Evolutionary conservation across 495 filamentous ascomycete genomes (phyloP).

Genomic region (Penicillium simplicissimum): DNA sequence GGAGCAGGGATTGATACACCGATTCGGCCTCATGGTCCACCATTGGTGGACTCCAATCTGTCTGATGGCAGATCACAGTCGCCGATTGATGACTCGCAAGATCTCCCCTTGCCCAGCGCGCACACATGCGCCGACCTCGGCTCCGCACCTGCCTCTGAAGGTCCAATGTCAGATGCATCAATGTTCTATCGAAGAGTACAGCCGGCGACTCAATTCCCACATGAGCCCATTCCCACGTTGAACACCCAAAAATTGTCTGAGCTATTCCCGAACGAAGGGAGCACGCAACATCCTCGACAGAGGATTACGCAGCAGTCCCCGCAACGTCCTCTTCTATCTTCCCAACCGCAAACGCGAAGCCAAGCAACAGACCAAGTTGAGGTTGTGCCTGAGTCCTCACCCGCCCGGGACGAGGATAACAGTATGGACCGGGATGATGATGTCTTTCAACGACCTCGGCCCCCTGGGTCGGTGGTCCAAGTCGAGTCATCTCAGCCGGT

Average conservation of each 20-base stretch:
- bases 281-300: conserved; percentile 19
- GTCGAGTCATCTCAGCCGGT: conserved; percentile 49
- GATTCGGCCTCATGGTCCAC: conserved; percentile 6
- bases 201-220: conserved; percentile 45
- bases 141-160: conserved; percentile 26
- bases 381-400: conserved; percentile 47
- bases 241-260: conserved; percentile 47
- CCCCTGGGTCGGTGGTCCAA: conserved; percentile 37
- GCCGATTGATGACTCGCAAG: conserved; percentile 35
- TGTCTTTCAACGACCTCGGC: conserved; percentile 24
- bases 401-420: conserved; percentile 24
- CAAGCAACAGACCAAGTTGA: conserved; percentile 36
- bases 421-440: conserved; percentile 8
- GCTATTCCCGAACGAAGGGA: conserved; percentile 41
- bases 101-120: conserved; percentile 33
- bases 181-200: conserved; percentile 43
- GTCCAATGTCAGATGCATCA: conserved; percentile 42
- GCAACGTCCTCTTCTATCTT: conserved; percentile 13
- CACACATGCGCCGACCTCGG: conserved; percentile 9
- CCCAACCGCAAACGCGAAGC: conserved; percentile 28
- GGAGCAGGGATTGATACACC: conserved; percentile 15
- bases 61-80: conserved; percentile 15
- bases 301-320: neutral
- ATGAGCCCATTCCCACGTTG: conserved; percentile 43
- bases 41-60: neutral